Conservation (phyloP, 169 alveolate genomes). For the Cryptosporidium xiaoi region DNA sequence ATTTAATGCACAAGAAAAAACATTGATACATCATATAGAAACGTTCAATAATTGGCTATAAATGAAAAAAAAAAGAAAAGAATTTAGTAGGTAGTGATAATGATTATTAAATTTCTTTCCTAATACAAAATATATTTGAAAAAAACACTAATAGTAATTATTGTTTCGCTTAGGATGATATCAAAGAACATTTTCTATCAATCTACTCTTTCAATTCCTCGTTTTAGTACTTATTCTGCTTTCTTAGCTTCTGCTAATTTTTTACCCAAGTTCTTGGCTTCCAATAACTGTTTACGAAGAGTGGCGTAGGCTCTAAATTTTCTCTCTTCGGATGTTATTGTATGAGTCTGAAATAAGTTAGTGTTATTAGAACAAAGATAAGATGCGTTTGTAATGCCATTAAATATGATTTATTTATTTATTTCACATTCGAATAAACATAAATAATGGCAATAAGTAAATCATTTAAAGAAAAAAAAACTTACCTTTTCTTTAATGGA, state of each 20-base stretch:
- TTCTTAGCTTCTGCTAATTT: constrained; percentile 2
- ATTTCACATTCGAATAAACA: background rate
- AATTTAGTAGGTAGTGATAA: no score
- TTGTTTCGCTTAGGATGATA: no score
- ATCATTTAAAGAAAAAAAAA: background rate
- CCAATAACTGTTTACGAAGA: constrained; percentile 17
- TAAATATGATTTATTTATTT: background rate
- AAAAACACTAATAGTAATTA: no score
- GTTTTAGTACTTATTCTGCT: no score
- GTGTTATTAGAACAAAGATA: background rate
- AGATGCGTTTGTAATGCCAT: background rate
- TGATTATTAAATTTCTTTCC: no score
- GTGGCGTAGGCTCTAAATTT: constrained; percentile 45
- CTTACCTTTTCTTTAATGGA: constrained; percentile 37
- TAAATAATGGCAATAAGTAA: background rate
- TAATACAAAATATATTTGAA: no score
- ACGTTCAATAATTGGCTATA: no score
- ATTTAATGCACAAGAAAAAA: no score
- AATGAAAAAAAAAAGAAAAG: no score
- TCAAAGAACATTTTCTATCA: no score
- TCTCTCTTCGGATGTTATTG: constrained; percentile 42
- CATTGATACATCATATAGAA: no score
- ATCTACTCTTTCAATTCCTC: no score
- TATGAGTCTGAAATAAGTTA: constrained; percentile 17
- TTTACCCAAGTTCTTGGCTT: constrained; percentile 62